phyloP scores from a whole-genome alignment of 2,329 filamentous ascomycete genomes.

The Triangularia setosa region DNA sequence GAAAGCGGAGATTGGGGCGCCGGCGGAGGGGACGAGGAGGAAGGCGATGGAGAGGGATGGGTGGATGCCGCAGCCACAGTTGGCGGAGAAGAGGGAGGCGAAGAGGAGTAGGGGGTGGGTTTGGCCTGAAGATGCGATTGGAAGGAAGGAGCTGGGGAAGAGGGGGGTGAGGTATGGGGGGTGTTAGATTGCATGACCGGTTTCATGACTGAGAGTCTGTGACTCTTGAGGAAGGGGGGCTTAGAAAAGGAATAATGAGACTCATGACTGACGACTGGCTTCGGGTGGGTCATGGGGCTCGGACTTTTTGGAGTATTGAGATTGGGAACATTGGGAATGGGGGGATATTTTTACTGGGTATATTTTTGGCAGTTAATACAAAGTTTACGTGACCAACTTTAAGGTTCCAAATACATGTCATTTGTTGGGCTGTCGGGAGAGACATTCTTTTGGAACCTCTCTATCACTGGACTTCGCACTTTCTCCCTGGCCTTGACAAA shows the following conservation, averaged over 20 bases:
- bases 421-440: no score
- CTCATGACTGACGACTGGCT: neutral
- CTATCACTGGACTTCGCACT: no score
- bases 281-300: neutral
- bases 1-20: constrained; percentile 69
- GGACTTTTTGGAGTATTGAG: neutral
- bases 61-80: constrained; percentile 72
- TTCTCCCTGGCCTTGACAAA: no score
- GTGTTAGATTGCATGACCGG: constrained; percentile 29
- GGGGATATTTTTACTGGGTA: no score
- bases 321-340: neutral
- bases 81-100: constrained; percentile 70
- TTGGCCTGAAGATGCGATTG: constrained; percentile 68
- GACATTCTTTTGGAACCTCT: no score
- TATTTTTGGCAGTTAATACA: neutral
- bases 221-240: neutral
- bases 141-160: constrained; percentile 67
- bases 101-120: constrained; percentile 73
- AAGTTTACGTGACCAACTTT: neutral
- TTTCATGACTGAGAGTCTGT: neutral
- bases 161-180: constrained; percentile 56
- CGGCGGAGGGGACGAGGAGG: constrained; percentile 66
- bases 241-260: neutral
- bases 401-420: no score
- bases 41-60: constrained; percentile 66